These are phyloP conservation scores for Magnaporthiopsis incrustans DNA, from an alignment of 2,329 filamentous ascomycete genomes.

Conservation along the genomic window DNA sequence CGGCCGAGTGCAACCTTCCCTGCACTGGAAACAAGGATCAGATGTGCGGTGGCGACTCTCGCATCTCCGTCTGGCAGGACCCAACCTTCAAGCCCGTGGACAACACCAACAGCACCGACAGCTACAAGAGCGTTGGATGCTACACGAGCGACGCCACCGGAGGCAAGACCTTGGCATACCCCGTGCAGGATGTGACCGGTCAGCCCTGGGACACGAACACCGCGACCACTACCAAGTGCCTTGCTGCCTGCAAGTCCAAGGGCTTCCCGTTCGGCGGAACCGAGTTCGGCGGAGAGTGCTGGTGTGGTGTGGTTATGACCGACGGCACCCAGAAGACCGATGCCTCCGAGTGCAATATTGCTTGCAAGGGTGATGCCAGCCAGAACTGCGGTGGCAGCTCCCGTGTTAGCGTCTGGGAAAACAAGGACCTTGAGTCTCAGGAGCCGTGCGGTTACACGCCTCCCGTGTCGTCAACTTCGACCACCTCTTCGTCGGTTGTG, in stretches of 20 bases:
- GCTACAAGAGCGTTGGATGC: slow-evolving; percentile 56
- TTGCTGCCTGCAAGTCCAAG: slow-evolving; percentile 31
- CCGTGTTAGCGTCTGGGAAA: slow-evolving; percentile 37
- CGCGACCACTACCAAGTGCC: slow-evolving; percentile 35
- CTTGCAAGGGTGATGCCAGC: slow-evolving; percentile 40
- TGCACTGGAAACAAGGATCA: slow-evolving; percentile 35
- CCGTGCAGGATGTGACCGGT: slow-evolving; percentile 27
- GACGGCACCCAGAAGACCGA: slow-evolving; percentile 31
- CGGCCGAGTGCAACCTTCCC: slow-evolving; percentile 48
- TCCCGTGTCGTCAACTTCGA: slow-evolving; percentile 11
- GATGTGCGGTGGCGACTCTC: slow-evolving; percentile 37
- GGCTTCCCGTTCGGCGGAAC: slow-evolving; percentile 41
- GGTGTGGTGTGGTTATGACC: slow-evolving; percentile 45
- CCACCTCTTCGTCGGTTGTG: neutral
- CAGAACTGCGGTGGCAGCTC: slow-evolving; percentile 35
- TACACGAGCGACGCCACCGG: slow-evolving; percentile 36
- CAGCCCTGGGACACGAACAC: slow-evolving; percentile 10
- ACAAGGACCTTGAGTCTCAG: slow-evolving; percentile 38
- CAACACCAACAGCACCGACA: slow-evolving; percentile 37
- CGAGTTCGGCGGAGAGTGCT: slow-evolving; percentile 40
- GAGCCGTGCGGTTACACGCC: slow-evolving; percentile 38
- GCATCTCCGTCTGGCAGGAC: slow-evolving; percentile 41
- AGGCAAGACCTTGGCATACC: slow-evolving; percentile 38
- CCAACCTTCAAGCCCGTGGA: slow-evolving; percentile 37
- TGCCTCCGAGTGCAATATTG: slow-evolving; percentile 35